Percentiles rank a stretch among this genome's conserved stretches.
Conservation (phyloP, 1,284 basidiomycete genomes). For the Boletellus sp. region DNA sequence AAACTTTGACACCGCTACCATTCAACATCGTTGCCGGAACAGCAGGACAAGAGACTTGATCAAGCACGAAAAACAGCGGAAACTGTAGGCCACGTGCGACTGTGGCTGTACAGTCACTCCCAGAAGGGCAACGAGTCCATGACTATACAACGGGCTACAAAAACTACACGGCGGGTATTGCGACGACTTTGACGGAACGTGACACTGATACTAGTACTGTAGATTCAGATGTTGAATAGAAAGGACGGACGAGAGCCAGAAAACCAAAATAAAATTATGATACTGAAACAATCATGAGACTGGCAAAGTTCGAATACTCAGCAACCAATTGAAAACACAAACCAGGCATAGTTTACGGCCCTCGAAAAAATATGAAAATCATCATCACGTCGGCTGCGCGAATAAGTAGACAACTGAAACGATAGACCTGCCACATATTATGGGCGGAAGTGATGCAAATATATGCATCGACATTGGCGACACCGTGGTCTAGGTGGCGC, state of each 20-base stretch:
- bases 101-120: slow-evolving; percentile 17
- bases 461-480: slow-evolving; percentile 13
- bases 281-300: slow-evolving; percentile 24
- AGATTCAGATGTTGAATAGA: slow-evolving; percentile 17
- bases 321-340: slow-evolving; percentile 17
- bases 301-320: slow-evolving; percentile 23
- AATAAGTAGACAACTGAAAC: slow-evolving; percentile 1
- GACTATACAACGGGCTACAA: slow-evolving; percentile 29
- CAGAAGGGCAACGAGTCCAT: neutral
- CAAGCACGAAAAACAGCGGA: slow-evolving; percentile 18
- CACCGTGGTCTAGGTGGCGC: slow-evolving; percentile 26
- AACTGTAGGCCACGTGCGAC: slow-evolving; percentile 16
- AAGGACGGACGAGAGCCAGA: slow-evolving; percentile 19
- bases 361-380: slow-evolving; percentile 11
- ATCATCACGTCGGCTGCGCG: slow-evolving; percentile 5
- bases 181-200: slow-evolving; percentile 20
- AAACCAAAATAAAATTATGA: slow-evolving; percentile 32
- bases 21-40: slow-evolving; percentile 54
- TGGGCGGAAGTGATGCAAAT: slow-evolving; percentile 19
- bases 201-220: slow-evolving; percentile 35
- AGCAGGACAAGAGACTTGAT: slow-evolving; percentile 8
- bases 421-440: slow-evolving; percentile 5
- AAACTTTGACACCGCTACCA: slow-evolving; percentile 86
- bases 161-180: slow-evolving; percentile 37
- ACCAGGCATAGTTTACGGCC: slow-evolving; percentile 21